Percentiles rank a stretch among this genome's conserved stretches.
Evolutionary conservation across 768 basidiomycete species (phyloP).

Genomic region (Xerocomellus intermedius): DNA sequence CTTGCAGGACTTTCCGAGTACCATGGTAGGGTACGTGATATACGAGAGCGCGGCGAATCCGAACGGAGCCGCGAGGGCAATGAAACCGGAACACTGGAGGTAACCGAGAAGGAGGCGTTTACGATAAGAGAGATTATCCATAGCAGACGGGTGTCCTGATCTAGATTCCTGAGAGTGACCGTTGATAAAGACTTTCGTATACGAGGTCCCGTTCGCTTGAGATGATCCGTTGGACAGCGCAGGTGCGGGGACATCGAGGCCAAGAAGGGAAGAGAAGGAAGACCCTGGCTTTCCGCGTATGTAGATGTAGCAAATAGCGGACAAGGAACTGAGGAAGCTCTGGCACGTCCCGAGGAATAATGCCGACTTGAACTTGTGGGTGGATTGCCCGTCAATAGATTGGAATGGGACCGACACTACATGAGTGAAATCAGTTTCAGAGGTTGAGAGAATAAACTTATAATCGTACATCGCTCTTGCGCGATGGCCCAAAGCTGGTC

Average conservation of each 20-base stretch:
- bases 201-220: slow-evolving; percentile 24
- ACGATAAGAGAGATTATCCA: slow-evolving; percentile 35
- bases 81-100: slow-evolving; percentile 82
- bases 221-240: slow-evolving; percentile 20
- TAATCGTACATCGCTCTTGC: slow-evolving; percentile 81
- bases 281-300: slow-evolving; percentile 55
- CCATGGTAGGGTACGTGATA: slow-evolving; percentile 98
- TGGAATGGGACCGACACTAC: slow-evolving; percentile 84
- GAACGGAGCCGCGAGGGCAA: slow-evolving; percentile 91
- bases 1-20: slow-evolving; percentile 98
- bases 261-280: slow-evolving; percentile 56
- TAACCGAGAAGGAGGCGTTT: slow-evolving; percentile 65
- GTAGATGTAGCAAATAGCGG: slow-evolving; percentile 74
- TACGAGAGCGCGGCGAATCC: slow-evolving; percentile 94
- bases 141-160: slow-evolving; percentile 27
- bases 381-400: slow-evolving; percentile 56
- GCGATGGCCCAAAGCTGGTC: slow-evolving; percentile 84
- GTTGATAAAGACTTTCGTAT: slow-evolving; percentile 39
- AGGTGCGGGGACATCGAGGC: slow-evolving; percentile 44
- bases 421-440: slow-evolving; percentile 1
- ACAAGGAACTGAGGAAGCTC: slow-evolving; percentile 72
- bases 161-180: slow-evolving; percentile 25
- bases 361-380: slow-evolving; percentile 80
- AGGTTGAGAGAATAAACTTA: neutral
- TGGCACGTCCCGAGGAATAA: slow-evolving; percentile 85